phyloP scores from a whole-genome alignment of 805 yeast genomes.

The Ogataea allantospora region DNA sequence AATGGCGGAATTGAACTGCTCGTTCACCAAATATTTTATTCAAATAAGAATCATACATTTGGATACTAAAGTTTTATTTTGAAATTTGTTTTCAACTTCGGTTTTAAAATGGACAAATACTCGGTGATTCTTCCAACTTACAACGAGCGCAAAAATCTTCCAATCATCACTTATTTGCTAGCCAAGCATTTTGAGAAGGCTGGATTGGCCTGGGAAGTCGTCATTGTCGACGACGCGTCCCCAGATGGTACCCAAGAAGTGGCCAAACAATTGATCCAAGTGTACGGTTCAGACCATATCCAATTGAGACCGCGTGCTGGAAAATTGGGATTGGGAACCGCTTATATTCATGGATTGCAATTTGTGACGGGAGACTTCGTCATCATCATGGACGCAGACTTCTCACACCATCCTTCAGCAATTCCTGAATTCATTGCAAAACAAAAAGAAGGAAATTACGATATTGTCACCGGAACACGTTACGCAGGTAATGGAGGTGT shows the following conservation, averaged over 20 bases:
- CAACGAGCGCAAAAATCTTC: conserved; percentile 67
- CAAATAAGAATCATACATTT: conserved; percentile 33
- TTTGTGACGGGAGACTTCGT: conserved; percentile 71
- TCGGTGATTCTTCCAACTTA: conserved; percentile 76
- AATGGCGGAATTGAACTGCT: conserved; percentile 28
- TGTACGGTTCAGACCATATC: conserved; percentile 60
- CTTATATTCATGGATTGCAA: conserved; percentile 74
- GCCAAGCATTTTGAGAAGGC: conserved; percentile 61
- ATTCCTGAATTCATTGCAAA: conserved; percentile 71
- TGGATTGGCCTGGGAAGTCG: conserved; percentile 68
- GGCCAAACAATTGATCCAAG: conserved; percentile 55
- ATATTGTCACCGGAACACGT: conserved; percentile 56
- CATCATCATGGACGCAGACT: conserved; percentile 82
- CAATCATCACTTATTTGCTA: conserved; percentile 66
- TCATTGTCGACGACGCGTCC: conserved; percentile 75
- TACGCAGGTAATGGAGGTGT: conserved; percentile 83
- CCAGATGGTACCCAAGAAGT: conserved; percentile 82
- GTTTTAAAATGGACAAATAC: conserved; percentile 45
- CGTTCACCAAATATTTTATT: conserved; percentile 44
- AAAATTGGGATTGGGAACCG: conserved; percentile 77
- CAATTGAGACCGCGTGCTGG: conserved; percentile 72
- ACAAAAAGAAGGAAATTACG: conserved; percentile 51
- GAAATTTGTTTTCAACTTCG: conserved; percentile 4
- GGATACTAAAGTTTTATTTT: neutral
- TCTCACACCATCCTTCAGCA: conserved; percentile 78